phyloP scores from a whole-genome alignment of 2,329 filamentous ascomycete genomes.

The Ophiocordyceps australis region DNA sequence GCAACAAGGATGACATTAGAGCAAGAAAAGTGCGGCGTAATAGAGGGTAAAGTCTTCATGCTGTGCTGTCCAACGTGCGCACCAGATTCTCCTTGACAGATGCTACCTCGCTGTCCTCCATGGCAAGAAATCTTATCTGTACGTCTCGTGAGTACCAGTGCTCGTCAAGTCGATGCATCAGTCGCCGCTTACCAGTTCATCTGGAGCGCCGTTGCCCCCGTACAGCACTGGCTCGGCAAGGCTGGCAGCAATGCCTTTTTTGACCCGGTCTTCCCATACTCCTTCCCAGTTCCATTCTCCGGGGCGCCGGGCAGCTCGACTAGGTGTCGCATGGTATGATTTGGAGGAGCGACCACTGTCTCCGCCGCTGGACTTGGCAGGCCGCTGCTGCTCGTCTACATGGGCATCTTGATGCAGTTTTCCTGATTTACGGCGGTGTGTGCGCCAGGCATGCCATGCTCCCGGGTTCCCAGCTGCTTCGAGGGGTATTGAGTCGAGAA shows the following conservation, averaged over 20 bases:
- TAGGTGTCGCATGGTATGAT: constrained; percentile 1
- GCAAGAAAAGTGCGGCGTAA: too few relatives aligned
- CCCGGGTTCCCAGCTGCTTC: constrained; percentile 76
- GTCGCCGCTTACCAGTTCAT: constrained; percentile 48
- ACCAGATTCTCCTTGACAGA: constrained; percentile 39
- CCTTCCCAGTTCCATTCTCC: constrained; percentile 97
- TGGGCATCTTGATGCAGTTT: constrained; percentile 7
- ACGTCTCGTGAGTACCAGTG: background rate
- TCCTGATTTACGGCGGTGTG: constrained; percentile 32
- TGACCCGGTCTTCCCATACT: constrained; percentile 84
- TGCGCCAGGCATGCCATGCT: constrained; percentile 86
- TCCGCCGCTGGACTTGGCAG: too few relatives aligned
- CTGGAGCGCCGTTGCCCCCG: constrained; percentile 39
- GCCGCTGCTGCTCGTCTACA: constrained; percentile 1
- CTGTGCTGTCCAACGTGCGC: constrained; percentile 23
- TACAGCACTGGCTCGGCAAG: constrained; percentile 66
- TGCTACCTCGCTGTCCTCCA: constrained; percentile 41
- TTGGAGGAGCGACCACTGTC: too few relatives aligned
- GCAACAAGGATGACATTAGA: too few relatives aligned
- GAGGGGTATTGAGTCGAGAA: constrained; percentile 64
- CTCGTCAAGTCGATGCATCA: too few relatives aligned
- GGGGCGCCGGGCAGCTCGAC: constrained; percentile 19
- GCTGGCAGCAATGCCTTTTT: constrained; percentile 58
- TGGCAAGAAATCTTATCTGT: constrained; percentile 47
- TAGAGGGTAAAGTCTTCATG: constrained; percentile 6